These are phyloP conservation scores for Xerophyta viscosa DNA, from an alignment of 106 monocot species.

Conservation along the genomic window DNA sequence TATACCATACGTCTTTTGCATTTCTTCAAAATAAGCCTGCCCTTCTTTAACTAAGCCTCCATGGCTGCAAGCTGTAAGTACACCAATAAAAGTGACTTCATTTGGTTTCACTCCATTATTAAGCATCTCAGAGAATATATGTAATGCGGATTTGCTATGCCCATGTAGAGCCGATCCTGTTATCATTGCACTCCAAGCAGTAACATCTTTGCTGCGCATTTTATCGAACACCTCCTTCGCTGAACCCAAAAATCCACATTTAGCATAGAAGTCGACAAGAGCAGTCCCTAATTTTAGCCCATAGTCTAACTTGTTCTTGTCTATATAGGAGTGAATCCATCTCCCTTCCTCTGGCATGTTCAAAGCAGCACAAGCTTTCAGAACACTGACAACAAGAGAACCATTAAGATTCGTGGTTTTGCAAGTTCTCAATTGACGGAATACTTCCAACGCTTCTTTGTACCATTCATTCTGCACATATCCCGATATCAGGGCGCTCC, in stretches of 20 bases:
- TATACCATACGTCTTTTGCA: slow-evolving; percentile 16
- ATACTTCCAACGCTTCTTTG: slow-evolving; percentile 22
- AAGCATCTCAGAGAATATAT: slow-evolving; percentile 24
- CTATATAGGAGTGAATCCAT: slow-evolving; percentile 11
- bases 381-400: slow-evolving; percentile 24
- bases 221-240: slow-evolving; percentile 20
- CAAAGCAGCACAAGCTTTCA: slow-evolving; percentile 19
- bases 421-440: slow-evolving; percentile 10
- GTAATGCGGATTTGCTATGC: slow-evolving; percentile 5
- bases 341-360: slow-evolving; percentile 15
- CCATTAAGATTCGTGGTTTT: slow-evolving; percentile 2
- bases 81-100: slow-evolving; percentile 24
- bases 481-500: slow-evolving; percentile 31
- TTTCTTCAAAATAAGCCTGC: slow-evolving; percentile 17
- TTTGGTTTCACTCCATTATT: slow-evolving; percentile 10
- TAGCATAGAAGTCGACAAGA: slow-evolving; percentile 29
- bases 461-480: slow-evolving; percentile 16
- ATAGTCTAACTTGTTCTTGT: slow-evolving; percentile 2
- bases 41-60: slow-evolving; percentile 34
- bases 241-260: slow-evolving; percentile 16
- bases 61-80: slow-evolving; percentile 32
- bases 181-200: slow-evolving; percentile 36
- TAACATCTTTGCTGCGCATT: slow-evolving; percentile 24
- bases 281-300: slow-evolving; percentile 24
- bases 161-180: slow-evolving; percentile 29